Evolutionary conservation across 768 basidiomycete genomes (phyloP), one percentile per base, ranked within the genome.

Genomic region (Lepiota brunneoincarnata): DNA sequence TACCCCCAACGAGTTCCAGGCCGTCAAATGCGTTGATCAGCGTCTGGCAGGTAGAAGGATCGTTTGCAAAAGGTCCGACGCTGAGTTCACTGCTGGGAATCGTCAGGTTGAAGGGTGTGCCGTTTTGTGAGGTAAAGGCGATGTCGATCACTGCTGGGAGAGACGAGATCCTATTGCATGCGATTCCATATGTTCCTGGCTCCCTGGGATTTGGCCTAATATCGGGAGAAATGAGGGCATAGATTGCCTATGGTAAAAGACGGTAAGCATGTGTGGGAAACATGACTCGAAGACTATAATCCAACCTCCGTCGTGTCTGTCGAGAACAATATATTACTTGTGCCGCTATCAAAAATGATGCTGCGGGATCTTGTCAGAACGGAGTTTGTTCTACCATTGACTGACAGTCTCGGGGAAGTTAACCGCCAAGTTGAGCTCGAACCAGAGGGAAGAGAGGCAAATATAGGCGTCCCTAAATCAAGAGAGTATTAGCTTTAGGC

Each of bases 11-110:
- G 31, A 83, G 63, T 44, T 73, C 71, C 45, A 78, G 66, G 3
- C 75, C 75, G 62, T 82, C 79, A 57, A 77, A 75, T n/a, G 80
- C 77, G 59, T 82, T 83, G 69, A 82, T 80, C 26, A 83, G 71
- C 5, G 81, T 82, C 63, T 83, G 81, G 63, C 81, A 83, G 24
- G 72, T 64, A 14, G 71, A 62, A 4, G 79, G 67, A 58, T 82
- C 68, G 58, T 70, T 76, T n/a, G 69, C 62, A 64, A 83, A 83
- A 12, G 81, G 80, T 10, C 81, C 82, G 31, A 82, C 80, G 58
- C 69, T 80, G 47, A 85, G 74, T 61, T 83, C 81, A 55, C 67
- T 74, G 67, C 76, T 78, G 15, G 81, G 81, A 55, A 83, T 79
- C 2, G 80, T 82, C 21, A 83, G 67, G 59, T 82, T 79, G 70